phyloP scores from a whole-genome alignment of 2,329 filamentous ascomycete species.

The Cercospora zeae-maydis region DNA sequence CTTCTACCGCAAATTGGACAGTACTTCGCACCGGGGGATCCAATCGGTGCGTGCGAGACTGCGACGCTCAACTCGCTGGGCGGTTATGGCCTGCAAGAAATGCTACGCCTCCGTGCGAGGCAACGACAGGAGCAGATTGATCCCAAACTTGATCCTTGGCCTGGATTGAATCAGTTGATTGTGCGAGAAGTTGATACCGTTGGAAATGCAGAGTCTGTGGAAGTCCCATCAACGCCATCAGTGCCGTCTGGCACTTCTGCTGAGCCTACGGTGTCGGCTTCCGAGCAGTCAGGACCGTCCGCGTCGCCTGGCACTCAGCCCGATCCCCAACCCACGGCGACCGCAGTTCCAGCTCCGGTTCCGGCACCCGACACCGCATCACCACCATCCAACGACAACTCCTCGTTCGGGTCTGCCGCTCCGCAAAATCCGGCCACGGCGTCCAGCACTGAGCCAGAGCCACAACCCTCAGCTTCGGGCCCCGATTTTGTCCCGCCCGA shows the following conservation, averaged over 20 bases:
- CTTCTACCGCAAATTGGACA: conserved; percentile 20
- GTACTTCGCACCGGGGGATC: conserved; percentile 25
- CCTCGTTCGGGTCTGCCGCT: no score
- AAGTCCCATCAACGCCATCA: neutral
- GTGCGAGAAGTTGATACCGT: neutral
- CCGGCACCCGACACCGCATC: no score
- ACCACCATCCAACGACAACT: no score
- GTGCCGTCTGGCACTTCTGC: neutral
- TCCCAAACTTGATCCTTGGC: neutral
- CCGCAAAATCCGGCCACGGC: no score
- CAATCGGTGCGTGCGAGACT: conserved; percentile 22
- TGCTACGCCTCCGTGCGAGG: neutral
- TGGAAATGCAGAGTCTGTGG: neutral
- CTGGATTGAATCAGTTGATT: neutral
- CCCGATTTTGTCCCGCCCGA: no score
- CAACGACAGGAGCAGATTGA: neutral
- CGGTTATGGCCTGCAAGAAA: neutral
- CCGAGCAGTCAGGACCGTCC: neutral
- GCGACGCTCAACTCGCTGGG: conserved; percentile 5
- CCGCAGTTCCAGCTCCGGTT: no score
- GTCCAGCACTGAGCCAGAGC: no score
- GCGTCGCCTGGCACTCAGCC: neutral
- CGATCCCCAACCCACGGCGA: no score
- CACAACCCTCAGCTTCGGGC: no score
- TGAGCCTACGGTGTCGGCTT: neutral